Evolutionary conservation across 2,329 filamentous ascomycete species (phyloP), one percentile per base, ranked within the genome.

Genomic region (Scopulariopsis brevicaulis): DNA sequence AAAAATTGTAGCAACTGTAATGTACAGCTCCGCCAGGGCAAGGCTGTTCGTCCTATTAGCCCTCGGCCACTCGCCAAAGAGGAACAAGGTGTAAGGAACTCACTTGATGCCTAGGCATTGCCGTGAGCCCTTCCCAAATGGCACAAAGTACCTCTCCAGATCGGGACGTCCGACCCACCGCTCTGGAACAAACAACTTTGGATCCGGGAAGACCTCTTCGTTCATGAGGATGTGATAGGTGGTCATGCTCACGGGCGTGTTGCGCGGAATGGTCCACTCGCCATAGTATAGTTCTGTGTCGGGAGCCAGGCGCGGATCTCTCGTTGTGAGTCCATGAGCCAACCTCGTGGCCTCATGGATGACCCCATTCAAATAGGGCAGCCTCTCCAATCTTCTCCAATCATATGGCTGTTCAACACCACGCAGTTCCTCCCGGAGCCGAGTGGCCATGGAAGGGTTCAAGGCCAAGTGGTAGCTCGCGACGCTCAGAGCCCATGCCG

Each of bases 321-420:
- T 60, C 64, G 50, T 65, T 46, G 63, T 62, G 0, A 72, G 68
- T 0, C 70, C 72, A 10, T 72, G 74, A 18, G 72, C 71, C 2
- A 78, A 57, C 3, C 76, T 71, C 8, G 77, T 60, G 0, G 69
- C 63, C 60, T 76, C 73, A 37, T 66, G 64, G 10, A 75, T 67
- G 12, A 71, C 61, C 1, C 71, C 73, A 4, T 69, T 67, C 12
- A 79, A 65, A 56, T 70, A 74, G 1, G 68, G 68, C 10, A 74
- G 62, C 58, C 64, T 61, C 60, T 73, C 67, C 25, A 73, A 63
- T 11, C 65, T 62, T 11, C 54, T 46, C 59, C 63, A 68, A 50
- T 37, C 10, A 51, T 34, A 6, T 37, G 43, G 37, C 61, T 43
- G 2, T 58, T 58, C n/a, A 56, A 57, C 56, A 3, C 22, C 25